A percentile compares a stretch with the other conserved stretches of the same genome.
phyloP scores from a whole-genome alignment of 148 eudicot genomes.

The Agrostemma githago region DNA sequence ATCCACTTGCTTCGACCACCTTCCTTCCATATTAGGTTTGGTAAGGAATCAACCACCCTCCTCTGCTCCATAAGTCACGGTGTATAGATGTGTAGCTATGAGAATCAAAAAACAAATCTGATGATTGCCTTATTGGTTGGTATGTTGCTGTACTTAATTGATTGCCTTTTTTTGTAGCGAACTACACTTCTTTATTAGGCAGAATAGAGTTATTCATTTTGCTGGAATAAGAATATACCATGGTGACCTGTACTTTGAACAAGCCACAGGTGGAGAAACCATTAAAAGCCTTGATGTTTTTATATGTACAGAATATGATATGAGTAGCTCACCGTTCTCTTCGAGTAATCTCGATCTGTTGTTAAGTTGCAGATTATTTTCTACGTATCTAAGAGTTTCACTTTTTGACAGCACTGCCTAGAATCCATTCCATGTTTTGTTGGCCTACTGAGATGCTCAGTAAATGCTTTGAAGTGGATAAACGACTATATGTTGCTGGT shows the following conservation, averaged over 20 bases:
- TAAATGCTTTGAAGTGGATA: neutral
- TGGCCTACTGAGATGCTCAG: slow-evolving; percentile 6
- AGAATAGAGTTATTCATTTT: slow-evolving; percentile 92
- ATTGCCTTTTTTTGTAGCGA: slow-evolving; percentile 53
- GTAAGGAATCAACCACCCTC: too few relatives aligned
- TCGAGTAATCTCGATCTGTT: neutral
- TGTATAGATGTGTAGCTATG: too few relatives aligned
- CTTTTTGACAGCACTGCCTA: neutral
- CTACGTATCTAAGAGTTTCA: slow-evolving; percentile 4
- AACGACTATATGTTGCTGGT: neutral
- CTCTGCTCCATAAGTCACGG: too few relatives aligned
- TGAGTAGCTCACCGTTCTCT: neutral
- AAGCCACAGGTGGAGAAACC: slow-evolving; percentile 57
- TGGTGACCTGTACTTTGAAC: slow-evolving; percentile 93
- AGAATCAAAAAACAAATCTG: too few relatives aligned
- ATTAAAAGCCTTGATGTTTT: slow-evolving; percentile 6
- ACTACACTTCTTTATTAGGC: slow-evolving; percentile 83
- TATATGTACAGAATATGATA: neutral
- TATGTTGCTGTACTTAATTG: neutral
- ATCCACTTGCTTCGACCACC: too few relatives aligned
- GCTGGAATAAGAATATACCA: slow-evolving; percentile 98
- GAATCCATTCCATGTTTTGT: neutral
- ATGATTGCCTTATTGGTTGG: neutral
- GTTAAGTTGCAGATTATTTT: neutral
- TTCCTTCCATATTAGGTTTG: too few relatives aligned